Evolutionary conservation across 2,329 filamentous ascomycete genomes (phyloP).

Genomic region (Chrysoporthe cubensis): DNA sequence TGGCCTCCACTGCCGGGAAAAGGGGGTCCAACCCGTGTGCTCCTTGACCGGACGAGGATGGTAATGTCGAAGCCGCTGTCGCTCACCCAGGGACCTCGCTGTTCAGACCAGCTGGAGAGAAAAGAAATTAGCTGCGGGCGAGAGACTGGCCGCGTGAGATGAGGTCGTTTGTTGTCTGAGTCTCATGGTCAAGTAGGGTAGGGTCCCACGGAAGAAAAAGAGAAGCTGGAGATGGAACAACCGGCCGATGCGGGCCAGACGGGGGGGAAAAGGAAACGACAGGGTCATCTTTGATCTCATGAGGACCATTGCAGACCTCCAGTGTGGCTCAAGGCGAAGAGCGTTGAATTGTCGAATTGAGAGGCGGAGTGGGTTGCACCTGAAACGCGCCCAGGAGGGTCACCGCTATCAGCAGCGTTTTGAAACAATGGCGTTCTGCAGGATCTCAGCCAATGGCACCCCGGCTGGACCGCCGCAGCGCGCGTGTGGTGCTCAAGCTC

Average conservation of each 20-base stretch:
- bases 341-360: constrained; percentile 25
- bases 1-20: constrained; percentile 18
- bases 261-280: constrained; percentile 20
- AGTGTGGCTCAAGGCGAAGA: constrained; percentile 19
- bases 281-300: constrained; percentile 28
- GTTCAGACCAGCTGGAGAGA: constrained; percentile 29
- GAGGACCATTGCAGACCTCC: constrained; percentile 23
- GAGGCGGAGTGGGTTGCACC: constrained; percentile 32
- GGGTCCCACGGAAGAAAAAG: constrained; percentile 14
- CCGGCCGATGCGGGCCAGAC: constrained; percentile 17
- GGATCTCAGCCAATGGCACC: constrained; percentile 21
- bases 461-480: neutral
- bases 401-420: constrained; percentile 31
- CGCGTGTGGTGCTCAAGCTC: constrained; percentile 11
- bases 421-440: constrained; percentile 30
- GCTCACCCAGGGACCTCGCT: constrained; percentile 9
- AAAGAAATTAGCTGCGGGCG: constrained; percentile 27
- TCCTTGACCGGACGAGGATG: neutral
- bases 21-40: constrained; percentile 10
- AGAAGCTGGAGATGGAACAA: constrained; percentile 16
- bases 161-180: constrained; percentile 21
- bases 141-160: constrained; percentile 20
- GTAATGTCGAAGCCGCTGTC: constrained; percentile 7
- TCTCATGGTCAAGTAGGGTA: constrained; percentile 19
- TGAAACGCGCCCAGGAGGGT: constrained; percentile 36